Conservation (phyloP, 2,329 filamentous ascomycete genomes). For the Tolypocladium sp. region DNA sequence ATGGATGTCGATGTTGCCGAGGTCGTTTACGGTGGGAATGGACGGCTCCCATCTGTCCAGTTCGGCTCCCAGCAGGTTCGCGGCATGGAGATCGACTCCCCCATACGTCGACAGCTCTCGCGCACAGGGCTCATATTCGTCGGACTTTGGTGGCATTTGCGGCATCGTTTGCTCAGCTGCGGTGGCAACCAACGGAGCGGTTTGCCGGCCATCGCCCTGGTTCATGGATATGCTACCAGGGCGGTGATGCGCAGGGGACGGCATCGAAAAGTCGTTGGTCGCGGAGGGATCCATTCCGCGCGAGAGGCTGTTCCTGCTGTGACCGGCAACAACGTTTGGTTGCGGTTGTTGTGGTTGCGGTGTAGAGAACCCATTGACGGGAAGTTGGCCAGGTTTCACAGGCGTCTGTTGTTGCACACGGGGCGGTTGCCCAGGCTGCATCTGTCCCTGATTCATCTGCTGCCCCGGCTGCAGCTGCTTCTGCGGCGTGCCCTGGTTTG, state of each 20-base stretch:
- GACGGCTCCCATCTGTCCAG: conserved; percentile 63
- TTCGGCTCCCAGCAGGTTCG: conserved; percentile 55
- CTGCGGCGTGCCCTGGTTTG: conserved; percentile 12
- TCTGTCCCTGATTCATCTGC: conserved; percentile 21
- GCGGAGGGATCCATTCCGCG: conserved; percentile 34
- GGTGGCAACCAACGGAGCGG: conserved; percentile 9
- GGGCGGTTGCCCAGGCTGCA: conserved; percentile 20
- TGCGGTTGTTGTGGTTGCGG: conserved; percentile 15
- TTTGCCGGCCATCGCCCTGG: conserved; percentile 20
- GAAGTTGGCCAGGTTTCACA: conserved; percentile 28
- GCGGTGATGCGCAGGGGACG: conserved; percentile 34
- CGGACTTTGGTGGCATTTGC: conserved; percentile 34
- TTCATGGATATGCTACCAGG: conserved; percentile 31
- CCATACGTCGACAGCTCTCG: conserved; percentile 54
- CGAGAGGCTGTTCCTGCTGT: conserved; percentile 43
- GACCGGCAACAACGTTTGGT: conserved; percentile 15
- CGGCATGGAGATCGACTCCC: conserved; percentile 59
- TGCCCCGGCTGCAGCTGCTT: conserved; percentile 29
- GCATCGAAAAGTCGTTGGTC: conserved; percentile 31
- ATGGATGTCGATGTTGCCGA: conserved; percentile 84
- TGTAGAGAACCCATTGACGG: conserved; percentile 27
- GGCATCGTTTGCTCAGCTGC: conserved; percentile 20
- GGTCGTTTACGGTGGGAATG: conserved; percentile 63
- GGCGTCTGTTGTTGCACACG: conserved; percentile 25
- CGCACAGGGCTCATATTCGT: conserved; percentile 46